phyloP scores from a whole-genome alignment of 2,329 filamentous ascomycete genomes.

The Orbilia brochopaga region DNA sequence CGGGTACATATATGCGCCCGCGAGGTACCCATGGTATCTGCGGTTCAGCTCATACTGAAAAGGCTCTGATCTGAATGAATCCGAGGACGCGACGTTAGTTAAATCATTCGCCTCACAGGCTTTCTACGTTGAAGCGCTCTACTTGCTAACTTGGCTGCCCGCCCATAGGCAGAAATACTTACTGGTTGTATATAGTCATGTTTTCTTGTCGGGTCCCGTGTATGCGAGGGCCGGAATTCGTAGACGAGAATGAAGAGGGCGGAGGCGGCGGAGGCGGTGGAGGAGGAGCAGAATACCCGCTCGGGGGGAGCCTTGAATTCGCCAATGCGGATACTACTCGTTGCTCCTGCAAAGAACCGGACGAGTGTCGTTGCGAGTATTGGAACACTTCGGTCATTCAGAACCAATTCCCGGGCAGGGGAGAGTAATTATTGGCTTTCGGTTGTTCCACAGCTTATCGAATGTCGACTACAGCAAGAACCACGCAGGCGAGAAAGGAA shows the following conservation, averaged over 20 bases:
- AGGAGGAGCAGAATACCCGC: constrained; percentile 48
- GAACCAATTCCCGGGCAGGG: constrained; percentile 34
- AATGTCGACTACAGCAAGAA: not conserved
- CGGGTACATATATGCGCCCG: constrained; percentile 75
- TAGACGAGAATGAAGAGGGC: constrained; percentile 18
- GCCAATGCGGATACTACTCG: constrained; percentile 50
- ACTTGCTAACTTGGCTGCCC: not conserved
- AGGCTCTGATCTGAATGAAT: constrained; percentile 18
- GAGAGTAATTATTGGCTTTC: constrained; percentile 1
- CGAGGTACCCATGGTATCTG: constrained; percentile 71
- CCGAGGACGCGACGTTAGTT: not conserved
- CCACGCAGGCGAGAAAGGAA: not conserved
- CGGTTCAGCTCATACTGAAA: constrained; percentile 68
- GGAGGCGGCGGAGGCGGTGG: constrained; percentile 17
- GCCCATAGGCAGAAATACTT: constrained; percentile 6
- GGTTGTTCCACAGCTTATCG: not conserved
- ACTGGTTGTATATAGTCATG: constrained; percentile 45
- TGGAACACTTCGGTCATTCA: constrained; percentile 50
- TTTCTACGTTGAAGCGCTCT: not conserved
- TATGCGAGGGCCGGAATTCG: constrained; percentile 26
- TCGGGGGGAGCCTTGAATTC: constrained; percentile 49
- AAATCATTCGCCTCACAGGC: not conserved
- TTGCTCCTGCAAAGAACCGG: constrained; percentile 49
- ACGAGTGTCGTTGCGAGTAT: constrained; percentile 41
- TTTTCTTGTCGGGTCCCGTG: constrained; percentile 44